A percentile compares a stretch with the other conserved stretches of the same genome.
These are phyloP conservation scores for Cytospora schulzeri DNA, from an alignment of 2,329 filamentous ascomycete species.

Conservation along the genomic window DNA sequence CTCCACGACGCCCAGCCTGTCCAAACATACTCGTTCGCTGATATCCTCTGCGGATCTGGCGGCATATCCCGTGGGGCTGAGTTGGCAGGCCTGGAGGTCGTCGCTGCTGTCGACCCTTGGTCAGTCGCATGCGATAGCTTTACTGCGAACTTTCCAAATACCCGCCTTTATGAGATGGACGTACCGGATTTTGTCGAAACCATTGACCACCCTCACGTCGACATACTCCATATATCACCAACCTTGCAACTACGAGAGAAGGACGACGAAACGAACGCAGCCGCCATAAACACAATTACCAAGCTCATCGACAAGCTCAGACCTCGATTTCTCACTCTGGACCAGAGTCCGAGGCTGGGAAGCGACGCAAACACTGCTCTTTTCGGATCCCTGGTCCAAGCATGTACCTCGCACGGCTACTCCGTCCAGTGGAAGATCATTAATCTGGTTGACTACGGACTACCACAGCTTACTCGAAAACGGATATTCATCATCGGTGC, in stretches of 20 bases:
- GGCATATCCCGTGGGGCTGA: constrained; percentile 68
- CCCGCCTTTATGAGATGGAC: constrained; percentile 48
- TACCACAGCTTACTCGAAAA: constrained; percentile 48
- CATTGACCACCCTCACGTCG: constrained; percentile 43
- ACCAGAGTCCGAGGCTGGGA: constrained; percentile 73
- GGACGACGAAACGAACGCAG: constrained; percentile 68
- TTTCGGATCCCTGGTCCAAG: constrained; percentile 62
- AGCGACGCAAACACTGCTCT: constrained; percentile 53
- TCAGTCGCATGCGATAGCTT: constrained; percentile 59
- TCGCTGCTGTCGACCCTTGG: constrained; percentile 62
- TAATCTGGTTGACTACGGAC: constrained; percentile 52
- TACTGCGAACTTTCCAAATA: constrained; percentile 53
- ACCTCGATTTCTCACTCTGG: constrained; percentile 73
- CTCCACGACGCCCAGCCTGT: constrained; percentile 7
- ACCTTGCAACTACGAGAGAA: constrained; percentile 62
- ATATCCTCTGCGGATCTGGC: constrained; percentile 73
- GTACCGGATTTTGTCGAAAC: constrained; percentile 51
- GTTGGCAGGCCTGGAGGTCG: constrained; percentile 52
- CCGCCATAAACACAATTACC: constrained; percentile 54
- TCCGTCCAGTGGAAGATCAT: constrained; percentile 65
- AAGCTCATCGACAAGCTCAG: constrained; percentile 58
- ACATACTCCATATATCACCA: constrained; percentile 72
- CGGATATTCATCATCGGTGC: constrained; percentile 60
- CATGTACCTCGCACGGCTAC: constrained; percentile 67
- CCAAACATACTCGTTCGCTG: constrained; percentile 66